Conservation (phyloP, 305 asterid species). For the Fraxinus platypoda region DNA sequence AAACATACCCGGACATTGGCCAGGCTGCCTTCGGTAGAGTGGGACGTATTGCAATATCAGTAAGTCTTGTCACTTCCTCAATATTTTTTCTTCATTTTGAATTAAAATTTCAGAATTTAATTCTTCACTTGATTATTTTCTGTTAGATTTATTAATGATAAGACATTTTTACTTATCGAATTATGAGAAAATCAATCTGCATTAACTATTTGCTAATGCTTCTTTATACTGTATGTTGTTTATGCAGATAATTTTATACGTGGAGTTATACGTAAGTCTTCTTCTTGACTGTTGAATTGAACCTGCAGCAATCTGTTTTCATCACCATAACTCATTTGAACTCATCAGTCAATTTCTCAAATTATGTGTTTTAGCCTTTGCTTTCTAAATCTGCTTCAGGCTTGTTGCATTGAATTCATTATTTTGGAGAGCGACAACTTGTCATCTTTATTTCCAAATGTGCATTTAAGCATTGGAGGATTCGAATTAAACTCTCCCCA, state of each 20-base stretch:
- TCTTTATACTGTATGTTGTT: constrained; percentile 12
- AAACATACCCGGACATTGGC: constrained; percentile 93
- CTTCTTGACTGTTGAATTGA: neutral
- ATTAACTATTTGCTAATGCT: constrained; percentile 14
- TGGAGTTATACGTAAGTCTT: constrained; percentile 86
- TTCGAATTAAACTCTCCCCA: constrained; percentile 48
- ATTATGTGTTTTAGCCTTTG: neutral
- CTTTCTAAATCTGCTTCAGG: constrained; percentile 39
- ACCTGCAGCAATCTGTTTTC: neutral
- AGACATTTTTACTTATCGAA: neutral
- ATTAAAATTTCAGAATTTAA: neutral
- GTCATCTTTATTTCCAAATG: constrained; percentile 79
- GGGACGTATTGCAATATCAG: constrained; percentile 82
- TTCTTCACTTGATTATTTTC: neutral
- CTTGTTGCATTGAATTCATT: constrained; percentile 83
- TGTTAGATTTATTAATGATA: neutral
- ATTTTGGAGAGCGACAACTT: constrained; percentile 85
- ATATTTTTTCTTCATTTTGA: neutral
- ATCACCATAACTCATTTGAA: neutral
- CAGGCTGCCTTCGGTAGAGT: constrained; percentile 87
- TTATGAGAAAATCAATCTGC: neutral
- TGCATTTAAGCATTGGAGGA: constrained; percentile 60
- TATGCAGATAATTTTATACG: constrained; percentile 75
- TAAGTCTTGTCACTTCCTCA: constrained; percentile 33
- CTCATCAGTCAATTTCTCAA: neutral